Evolutionary conservation across 208 protist genomes (phyloP).

Genomic region (Phytomonas francai): DNA sequence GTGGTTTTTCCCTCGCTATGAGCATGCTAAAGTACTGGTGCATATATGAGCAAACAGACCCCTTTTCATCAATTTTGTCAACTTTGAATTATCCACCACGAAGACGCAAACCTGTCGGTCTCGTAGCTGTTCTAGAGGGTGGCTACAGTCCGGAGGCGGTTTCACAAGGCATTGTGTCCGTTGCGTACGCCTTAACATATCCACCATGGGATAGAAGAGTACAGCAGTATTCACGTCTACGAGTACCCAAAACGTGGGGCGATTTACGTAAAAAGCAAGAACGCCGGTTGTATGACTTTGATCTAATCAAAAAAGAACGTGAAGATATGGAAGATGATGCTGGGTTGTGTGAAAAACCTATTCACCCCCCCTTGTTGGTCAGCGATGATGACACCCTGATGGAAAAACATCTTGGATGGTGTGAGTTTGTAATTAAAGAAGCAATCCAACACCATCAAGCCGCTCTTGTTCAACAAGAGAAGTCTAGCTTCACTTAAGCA

Average conservation of each 20-base stretch:
- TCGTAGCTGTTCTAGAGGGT: conserved; percentile 68
- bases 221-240: conserved; percentile 9
- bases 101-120: conserved; percentile 14
- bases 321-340: conserved; percentile 7
- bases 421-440: conserved; percentile 27
- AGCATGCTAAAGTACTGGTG: conserved; percentile 53
- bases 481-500: not conserved
- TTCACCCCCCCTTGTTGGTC: conserved; percentile 9
- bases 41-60: conserved; percentile 9
- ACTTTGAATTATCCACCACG: not conserved
- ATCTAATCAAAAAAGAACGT: conserved; percentile 15
- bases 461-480: not conserved
- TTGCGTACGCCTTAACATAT: conserved; percentile 53
- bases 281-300: conserved; percentile 18
- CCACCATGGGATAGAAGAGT: conserved; percentile 32
- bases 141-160: conserved; percentile 73
- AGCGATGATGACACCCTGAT: conserved; percentile 24
- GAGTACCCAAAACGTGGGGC: conserved; percentile 41
- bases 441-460: not conserved
- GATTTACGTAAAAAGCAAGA: conserved; percentile 41
- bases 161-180: conserved; percentile 45
- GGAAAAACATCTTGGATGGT: conserved; percentile 34
- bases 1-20: conserved; percentile 51
- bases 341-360: not conserved
- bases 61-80: not conserved